A percentile compares a stretch with the other conserved stretches of the same genome.
Conservation (phyloP, 2,329 filamentous ascomycete species). For the Fusarium pseudocircinatum region DNA sequence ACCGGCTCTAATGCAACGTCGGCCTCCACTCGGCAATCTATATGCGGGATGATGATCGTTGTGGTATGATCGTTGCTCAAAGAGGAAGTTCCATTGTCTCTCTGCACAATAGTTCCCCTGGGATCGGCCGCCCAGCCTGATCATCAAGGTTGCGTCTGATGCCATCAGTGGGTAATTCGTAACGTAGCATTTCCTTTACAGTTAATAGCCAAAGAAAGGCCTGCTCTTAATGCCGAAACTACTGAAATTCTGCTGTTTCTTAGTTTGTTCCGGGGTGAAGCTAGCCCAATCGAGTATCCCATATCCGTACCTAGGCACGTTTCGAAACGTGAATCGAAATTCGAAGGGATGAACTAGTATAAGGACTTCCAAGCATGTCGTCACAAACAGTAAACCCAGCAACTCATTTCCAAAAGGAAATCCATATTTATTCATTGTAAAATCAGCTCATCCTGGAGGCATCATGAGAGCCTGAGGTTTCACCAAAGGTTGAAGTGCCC, state of each 20-base stretch:
- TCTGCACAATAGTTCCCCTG: not conserved
- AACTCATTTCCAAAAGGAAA: not conserved
- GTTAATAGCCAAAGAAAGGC: not conserved
- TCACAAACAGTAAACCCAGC: not conserved
- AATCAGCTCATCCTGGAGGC: not conserved
- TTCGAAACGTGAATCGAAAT: not conserved
- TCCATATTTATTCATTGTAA: fast-evolving
- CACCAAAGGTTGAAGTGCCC: not conserved
- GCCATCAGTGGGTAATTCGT: not conserved
- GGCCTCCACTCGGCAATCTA: not conserved
- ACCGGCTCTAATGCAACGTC: not conserved
- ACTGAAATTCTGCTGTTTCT: not conserved
- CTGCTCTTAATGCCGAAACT: not conserved
- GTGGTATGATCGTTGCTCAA: not conserved
- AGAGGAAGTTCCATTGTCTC: not conserved
- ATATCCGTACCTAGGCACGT: not conserved
- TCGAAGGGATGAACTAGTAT: not conserved
- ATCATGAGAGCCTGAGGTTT: not conserved
- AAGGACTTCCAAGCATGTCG: not conserved
- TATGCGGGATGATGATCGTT: not conserved
- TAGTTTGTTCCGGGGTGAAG: not conserved
- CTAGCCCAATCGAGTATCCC: not conserved
- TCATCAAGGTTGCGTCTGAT: not conserved
- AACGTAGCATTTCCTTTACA: not conserved
- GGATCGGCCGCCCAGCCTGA: not conserved